Percentiles rank a stretch among this genome's conserved stretches.
phyloP scores from a whole-genome alignment of 163 green algal species.

The Chlorella variabilis region DNA sequence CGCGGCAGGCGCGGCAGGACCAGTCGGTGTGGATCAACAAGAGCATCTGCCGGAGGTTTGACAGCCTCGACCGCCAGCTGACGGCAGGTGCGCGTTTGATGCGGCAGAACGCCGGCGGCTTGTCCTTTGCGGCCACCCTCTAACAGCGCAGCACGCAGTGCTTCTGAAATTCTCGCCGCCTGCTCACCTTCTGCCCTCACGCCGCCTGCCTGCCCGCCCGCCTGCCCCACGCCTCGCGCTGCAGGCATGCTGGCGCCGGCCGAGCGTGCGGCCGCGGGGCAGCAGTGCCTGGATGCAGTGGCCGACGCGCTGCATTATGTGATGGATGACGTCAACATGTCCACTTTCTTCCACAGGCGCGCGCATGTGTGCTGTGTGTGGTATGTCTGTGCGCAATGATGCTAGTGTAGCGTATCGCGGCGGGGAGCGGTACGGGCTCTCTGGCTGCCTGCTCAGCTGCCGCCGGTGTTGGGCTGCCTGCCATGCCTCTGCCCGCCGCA shows the following conservation, averaged over 20 bases:
- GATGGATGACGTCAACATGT: slow-evolving; percentile 31
- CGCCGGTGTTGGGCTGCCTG: background rate
- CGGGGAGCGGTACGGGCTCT: background rate
- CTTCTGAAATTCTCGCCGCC: no score
- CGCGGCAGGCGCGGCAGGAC: background rate
- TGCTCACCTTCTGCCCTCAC: no score
- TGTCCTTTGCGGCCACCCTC: background rate
- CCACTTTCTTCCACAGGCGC: slow-evolving; percentile 32
- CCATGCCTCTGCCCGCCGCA: background rate
- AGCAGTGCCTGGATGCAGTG: slow-evolving; percentile 3
- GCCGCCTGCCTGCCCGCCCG: no score
- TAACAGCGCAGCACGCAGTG: no score
- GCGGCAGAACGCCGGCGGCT: background rate
- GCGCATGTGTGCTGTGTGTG: background rate
- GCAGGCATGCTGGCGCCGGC: slow-evolving; percentile 13
- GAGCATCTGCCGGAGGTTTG: slow-evolving; percentile 14
- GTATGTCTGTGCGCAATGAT: background rate
- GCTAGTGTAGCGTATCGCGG: background rate
- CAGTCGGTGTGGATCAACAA: slow-evolving; percentile 20
- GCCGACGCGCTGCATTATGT: background rate
- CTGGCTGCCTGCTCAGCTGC: background rate
- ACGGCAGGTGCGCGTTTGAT: background rate
- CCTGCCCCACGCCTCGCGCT: no score
- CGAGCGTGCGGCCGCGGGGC: background rate
- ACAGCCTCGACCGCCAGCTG: slow-evolving; percentile 1